Evolutionary conservation across 202 grass and related monocot genomes (phyloP), one percentile per base, ranked within the genome.

Genomic region (Bolboschoenoplectus hybrid): DNA sequence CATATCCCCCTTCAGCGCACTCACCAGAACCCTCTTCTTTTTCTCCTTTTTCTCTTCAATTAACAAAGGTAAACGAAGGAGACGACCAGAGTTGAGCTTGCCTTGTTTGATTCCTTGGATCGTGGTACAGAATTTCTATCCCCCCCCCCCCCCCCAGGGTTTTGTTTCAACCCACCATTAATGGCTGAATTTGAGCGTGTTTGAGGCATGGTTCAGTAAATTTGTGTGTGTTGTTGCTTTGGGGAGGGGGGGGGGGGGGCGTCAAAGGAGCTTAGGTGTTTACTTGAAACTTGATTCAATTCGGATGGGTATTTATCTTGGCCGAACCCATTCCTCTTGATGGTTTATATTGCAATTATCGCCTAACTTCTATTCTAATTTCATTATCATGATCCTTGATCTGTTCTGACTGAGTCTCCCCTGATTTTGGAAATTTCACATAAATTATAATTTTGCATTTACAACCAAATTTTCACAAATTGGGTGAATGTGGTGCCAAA

Each of bases 391-490:
- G 68, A 71, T 39, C 50, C 26, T 78, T 78, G 34, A 78, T 38
- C 51, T 58, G 51, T 78, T 56, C 35, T 8, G 7, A 57, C 34
- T 16, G 32, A 78, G 46, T 17, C 52, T 57, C 1, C 52, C 35
- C 14, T 44, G 9, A 73, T 73, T 73, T 73, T 73, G n/a, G n/a
- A 26, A 73, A n/a, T 73, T 73, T 49, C 1, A 5, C 66, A 26
- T 58, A 58, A 39, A 78, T 55, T 78, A 13, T 1, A 78, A 39
- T 40, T 78, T 78, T 78, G 52, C 74, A 38, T 49, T 26, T 49
- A 32, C 26, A 17, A 26, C 9, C 17, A 26, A 26, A 47, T 73
- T 47, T 47, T 26, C 7, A 4, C 17, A 47, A 20, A 67, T 40
- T 26, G 11, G 65, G 36, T 41, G 35, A 68, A 41, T 68, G 5